Conservation (phyloP, 2,329 filamentous ascomycete species). For the Paecilomyces sp. region DNA sequence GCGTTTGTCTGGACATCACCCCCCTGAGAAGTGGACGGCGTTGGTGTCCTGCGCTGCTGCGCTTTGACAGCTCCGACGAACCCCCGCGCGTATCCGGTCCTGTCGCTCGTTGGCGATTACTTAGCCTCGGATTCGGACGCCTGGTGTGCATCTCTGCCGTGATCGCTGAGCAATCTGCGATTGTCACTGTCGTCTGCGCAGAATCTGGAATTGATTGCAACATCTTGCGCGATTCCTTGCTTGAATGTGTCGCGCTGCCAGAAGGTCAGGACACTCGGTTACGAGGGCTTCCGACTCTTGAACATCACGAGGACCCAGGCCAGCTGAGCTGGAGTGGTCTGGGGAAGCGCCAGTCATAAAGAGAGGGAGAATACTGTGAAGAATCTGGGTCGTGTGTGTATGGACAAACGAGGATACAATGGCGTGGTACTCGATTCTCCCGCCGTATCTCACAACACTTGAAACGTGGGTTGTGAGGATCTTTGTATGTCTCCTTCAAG, state of each 20-base stretch:
- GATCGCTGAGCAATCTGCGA: neutral
- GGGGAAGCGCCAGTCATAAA: neutral
- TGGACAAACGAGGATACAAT: constrained; percentile 29
- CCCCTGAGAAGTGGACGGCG: neutral
- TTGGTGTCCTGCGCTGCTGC: neutral
- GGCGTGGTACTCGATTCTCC: constrained; percentile 60
- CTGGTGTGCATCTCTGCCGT: neutral
- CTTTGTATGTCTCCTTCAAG: constrained; percentile 46
- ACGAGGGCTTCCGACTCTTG: neutral
- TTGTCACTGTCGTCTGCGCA: neutral
- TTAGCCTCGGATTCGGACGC: neutral
- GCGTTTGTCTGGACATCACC: neutral
- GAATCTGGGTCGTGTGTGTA: neutral
- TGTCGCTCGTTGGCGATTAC: neutral
- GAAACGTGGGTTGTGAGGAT: constrained; percentile 57
- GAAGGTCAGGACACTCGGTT: neutral
- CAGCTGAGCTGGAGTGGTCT: neutral
- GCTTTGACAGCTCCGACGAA: neutral
- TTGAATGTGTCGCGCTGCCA: neutral
- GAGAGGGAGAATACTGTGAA: neutral
- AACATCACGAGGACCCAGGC: neutral
- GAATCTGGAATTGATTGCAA: neutral
- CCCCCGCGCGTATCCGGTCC: neutral
- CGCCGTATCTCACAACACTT: constrained; percentile 48
- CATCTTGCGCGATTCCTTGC: neutral